phyloP scores from a whole-genome alignment of 2,329 filamentous ascomycete species.

The Cladosporium sp. region DNA sequence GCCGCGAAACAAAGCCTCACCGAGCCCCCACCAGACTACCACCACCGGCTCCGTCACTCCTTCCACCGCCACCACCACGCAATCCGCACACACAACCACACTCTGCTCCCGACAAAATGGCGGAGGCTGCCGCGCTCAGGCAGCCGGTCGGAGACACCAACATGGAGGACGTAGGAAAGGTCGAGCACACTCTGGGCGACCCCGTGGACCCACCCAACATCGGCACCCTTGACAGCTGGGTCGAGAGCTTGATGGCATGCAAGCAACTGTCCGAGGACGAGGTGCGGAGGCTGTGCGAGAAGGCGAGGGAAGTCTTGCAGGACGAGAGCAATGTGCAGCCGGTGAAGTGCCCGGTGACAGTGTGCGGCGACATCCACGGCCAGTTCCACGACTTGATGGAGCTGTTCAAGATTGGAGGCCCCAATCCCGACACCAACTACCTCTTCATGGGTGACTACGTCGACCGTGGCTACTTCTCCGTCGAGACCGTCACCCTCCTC shows the following conservation, averaged over 20 bases:
- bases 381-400: slow-evolving; percentile 99
- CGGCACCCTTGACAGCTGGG: slow-evolving; percentile 94
- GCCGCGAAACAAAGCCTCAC: slow-evolving; percentile 14
- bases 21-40: slow-evolving; percentile 15
- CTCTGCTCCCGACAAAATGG: slow-evolving; percentile 9
- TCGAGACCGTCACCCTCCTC: slow-evolving; percentile 95
- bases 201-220: slow-evolving; percentile 87
- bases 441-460: slow-evolving; percentile 99
- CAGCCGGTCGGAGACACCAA: slow-evolving; percentile 67
- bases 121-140: slow-evolving; percentile 38
- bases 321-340: slow-evolving; percentile 99
- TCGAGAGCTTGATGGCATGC: slow-evolving; percentile 96
- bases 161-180: slow-evolving; percentile 96
- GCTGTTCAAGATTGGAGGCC: slow-evolving; percentile 97
- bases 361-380: slow-evolving; percentile 98
- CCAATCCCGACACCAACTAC: slow-evolving; percentile 98
- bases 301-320: slow-evolving; percentile 94
- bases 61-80: slow-evolving; percentile 7
- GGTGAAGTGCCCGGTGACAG: slow-evolving; percentile 98
- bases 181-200: slow-evolving; percentile 68
- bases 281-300: slow-evolving; percentile 95
- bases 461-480: slow-evolving; percentile 97
- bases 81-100: not conserved
- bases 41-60: slow-evolving; percentile 9
- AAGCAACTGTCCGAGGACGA: slow-evolving; percentile 95